These are phyloP conservation scores for Comarum palustre DNA, from an alignment of 306 rosid genomes.

Conservation along the genomic window DNA sequence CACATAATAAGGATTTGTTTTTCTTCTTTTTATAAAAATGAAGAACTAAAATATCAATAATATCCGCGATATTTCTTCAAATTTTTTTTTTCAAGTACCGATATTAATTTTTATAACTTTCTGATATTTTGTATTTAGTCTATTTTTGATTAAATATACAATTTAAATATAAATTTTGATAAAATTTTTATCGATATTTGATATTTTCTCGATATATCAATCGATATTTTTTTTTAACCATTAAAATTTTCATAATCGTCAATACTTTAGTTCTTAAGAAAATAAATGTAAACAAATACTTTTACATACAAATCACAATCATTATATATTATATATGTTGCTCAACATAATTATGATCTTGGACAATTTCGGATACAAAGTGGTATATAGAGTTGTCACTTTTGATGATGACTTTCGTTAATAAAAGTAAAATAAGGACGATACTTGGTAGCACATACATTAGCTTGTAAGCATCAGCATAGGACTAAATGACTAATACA, in stretches of 20 bases:
- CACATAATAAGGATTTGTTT: not conserved
- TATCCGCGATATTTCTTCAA: too few relatives aligned
- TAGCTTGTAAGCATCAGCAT: not conserved
- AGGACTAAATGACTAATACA: not conserved
- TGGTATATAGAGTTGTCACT: conserved; percentile 1
- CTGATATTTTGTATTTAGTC: too few relatives aligned
- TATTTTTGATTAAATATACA: too few relatives aligned
- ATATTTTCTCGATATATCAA: too few relatives aligned
- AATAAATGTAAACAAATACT: not conserved
- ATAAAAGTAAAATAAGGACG: not conserved
- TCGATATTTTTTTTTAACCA: too few relatives aligned
- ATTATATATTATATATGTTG: not conserved
- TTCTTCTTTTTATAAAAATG: not conserved
- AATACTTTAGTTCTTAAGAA: too few relatives aligned
- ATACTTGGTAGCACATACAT: not conserved
- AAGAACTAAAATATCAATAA: too few relatives aligned
- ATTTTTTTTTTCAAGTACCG: too few relatives aligned
- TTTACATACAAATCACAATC: conserved; percentile 1
- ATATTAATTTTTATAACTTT: too few relatives aligned
- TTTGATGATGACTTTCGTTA: conserved; percentile 7
- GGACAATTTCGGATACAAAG: conserved; percentile 1
- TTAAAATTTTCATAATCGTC: too few relatives aligned
- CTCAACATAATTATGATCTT: not conserved
- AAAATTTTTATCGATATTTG: too few relatives aligned
- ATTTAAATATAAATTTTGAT: too few relatives aligned